Percentiles rank a stretch among this genome's conserved stretches.
Evolutionary conservation across 371 early-diverging fungal species (phyloP).

Genomic region (Zychaea mexicana): DNA sequence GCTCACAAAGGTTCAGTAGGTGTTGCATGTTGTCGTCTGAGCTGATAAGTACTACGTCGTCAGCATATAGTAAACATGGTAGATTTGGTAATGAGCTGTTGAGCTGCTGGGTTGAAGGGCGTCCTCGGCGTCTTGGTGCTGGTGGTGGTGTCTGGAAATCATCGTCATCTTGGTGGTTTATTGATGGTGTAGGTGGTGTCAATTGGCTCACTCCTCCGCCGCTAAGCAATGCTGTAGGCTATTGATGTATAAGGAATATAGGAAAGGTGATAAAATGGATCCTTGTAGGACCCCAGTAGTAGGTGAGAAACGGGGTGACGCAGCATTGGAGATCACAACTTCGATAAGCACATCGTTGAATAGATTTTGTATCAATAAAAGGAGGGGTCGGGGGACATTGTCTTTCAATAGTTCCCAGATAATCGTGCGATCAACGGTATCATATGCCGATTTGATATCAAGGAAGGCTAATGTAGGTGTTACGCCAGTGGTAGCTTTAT

Average conservation of each 20-base stretch:
- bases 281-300: conserved; percentile 26
- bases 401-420: conserved; percentile 14
- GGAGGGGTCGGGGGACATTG: background rate
- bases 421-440: conserved; percentile 12
- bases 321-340: background rate
- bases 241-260: conserved; percentile 32
- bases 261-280: conserved; percentile 21
- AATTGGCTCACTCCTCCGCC: background rate
- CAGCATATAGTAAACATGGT: conserved; percentile 25
- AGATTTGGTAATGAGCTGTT: no score
- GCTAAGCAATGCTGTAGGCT: conserved; percentile 7
- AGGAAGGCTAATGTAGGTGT: conserved; percentile 19
- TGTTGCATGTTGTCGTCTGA: conserved; percentile 1
- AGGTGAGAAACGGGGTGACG: conserved; percentile 4
- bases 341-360: conserved; percentile 9
- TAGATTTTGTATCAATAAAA: conserved; percentile 8
- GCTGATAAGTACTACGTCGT: conserved; percentile 34
- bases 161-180: conserved; percentile 1
- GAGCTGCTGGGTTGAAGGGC: no score
- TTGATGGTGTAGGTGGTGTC: background rate
- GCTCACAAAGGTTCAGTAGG: conserved; percentile 16
- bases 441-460: conserved; percentile 23
- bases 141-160: no score
- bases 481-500: background rate
- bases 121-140: no score